phyloP scores from a whole-genome alignment of 805 yeast genomes.

The Ogataea ganodermae region DNA sequence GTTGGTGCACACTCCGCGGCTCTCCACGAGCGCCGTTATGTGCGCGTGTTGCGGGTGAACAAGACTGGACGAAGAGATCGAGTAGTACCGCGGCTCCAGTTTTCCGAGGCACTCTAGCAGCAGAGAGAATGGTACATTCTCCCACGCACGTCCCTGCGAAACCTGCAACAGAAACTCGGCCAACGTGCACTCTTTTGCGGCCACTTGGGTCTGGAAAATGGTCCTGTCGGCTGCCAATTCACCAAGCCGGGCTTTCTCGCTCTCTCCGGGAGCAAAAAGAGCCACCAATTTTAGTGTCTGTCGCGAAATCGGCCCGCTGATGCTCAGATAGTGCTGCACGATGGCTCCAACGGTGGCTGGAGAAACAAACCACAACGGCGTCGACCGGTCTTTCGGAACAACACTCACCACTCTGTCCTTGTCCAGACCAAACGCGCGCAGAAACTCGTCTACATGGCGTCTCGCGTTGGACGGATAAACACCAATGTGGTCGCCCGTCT shows the following conservation, averaged over 20 bases:
- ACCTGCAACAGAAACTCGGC: conserved; percentile 65
- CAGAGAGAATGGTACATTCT: conserved; percentile 74
- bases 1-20: conserved; percentile 84
- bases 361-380: conserved; percentile 55
- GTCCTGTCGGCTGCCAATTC: conserved; percentile 62
- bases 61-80: conserved; percentile 80
- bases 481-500: conserved; percentile 94
- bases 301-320: conserved; percentile 84
- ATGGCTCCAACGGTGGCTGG: conserved; percentile 81
- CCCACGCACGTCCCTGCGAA: conserved; percentile 65
- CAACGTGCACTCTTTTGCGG: conserved; percentile 57
- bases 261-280: conserved; percentile 70
- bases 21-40: conserved; percentile 84
- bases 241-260: conserved; percentile 46
- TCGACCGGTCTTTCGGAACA: conserved; percentile 64
- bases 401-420: conserved; percentile 56
- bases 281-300: conserved; percentile 69
- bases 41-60: conserved; percentile 62
- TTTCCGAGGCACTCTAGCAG: conserved; percentile 75
- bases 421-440: conserved; percentile 60
- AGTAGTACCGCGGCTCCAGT: conserved; percentile 87
- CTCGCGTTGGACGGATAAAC: conserved; percentile 82
- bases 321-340: conserved; percentile 78
- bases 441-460: conserved; percentile 63
- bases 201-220: conserved; percentile 60